Conservation (phyloP, 371 early-diverging fungal genomes). For the Capniomyces stellatus region DNA sequence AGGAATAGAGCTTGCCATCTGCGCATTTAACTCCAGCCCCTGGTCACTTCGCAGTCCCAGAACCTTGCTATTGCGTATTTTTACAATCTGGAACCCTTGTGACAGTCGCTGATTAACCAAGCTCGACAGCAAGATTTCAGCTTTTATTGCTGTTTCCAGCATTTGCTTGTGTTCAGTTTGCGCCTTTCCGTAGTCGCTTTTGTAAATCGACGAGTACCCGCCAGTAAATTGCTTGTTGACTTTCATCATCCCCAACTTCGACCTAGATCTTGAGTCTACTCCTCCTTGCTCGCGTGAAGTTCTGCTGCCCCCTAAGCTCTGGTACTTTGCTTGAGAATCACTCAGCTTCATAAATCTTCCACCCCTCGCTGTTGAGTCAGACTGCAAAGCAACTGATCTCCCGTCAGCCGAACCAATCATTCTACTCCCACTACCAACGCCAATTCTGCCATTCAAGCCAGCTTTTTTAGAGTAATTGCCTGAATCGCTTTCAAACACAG, state of each 20-base stretch:
- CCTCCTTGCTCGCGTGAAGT: too few species aligned
- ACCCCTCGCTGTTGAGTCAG: background rate
- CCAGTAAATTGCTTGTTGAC: background rate
- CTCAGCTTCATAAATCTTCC: background rate
- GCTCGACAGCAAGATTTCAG: slow-evolving; percentile 56
- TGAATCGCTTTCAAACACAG: background rate
- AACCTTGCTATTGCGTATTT: too few species aligned
- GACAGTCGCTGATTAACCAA: slow-evolving; percentile 76
- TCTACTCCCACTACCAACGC: too few species aligned
- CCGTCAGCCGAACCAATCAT: background rate
- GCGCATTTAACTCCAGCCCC: too few species aligned
- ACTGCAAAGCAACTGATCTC: background rate
- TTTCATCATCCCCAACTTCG: background rate
- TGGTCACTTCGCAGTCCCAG: too few species aligned
- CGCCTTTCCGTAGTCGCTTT: too few species aligned
- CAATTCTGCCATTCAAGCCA: too few species aligned
- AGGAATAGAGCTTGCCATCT: too few species aligned
- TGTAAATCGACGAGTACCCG: background rate
- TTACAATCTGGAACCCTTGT: slow-evolving; percentile 84
- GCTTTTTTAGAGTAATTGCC: background rate
- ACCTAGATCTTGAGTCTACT: background rate
- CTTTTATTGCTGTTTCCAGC: slow-evolving; percentile 13
- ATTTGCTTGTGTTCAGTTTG: too few species aligned
- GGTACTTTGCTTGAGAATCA: background rate
- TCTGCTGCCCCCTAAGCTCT: background rate